Evolutionary conservation across 2,329 filamentous ascomycete species (phyloP).

Genomic region (Alternaria viburni): DNA sequence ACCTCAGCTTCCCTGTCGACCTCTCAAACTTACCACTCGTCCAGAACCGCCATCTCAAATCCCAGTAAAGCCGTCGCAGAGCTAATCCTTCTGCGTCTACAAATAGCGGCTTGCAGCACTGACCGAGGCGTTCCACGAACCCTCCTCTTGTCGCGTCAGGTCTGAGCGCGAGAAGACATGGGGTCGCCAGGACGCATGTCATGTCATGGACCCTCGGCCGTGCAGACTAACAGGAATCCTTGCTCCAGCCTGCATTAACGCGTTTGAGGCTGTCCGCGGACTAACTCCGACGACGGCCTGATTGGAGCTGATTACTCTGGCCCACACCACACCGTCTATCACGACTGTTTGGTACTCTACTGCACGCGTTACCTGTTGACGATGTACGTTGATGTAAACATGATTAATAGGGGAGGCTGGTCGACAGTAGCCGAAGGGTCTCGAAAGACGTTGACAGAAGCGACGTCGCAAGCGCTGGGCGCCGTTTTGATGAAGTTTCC

Average conservation of each 20-base stretch:
- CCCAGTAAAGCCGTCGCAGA: background rate
- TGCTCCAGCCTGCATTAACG: slow-evolving; percentile 11
- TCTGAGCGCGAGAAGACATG: background rate
- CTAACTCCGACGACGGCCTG: background rate
- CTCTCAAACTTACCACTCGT: background rate
- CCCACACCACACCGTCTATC: slow-evolving; percentile 9
- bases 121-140: slow-evolving; percentile 1
- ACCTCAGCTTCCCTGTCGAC: background rate
- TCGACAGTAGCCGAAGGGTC: background rate
- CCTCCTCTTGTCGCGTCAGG: background rate
- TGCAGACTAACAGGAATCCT: background rate
- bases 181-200: background rate
- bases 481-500: background rate
- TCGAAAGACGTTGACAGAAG: background rate
- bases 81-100: background rate
- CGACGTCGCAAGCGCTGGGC: background rate
- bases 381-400: slow-evolving; percentile 2
- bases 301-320: background rate
- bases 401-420: background rate
- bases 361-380: slow-evolving; percentile 2
- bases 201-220: slow-evolving; percentile 8
- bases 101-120: background rate
- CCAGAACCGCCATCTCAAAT: background rate
- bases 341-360: slow-evolving; percentile 14
- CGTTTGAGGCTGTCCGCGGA: slow-evolving; percentile 1